Evolutionary conservation across 352 stramenopile species (phyloP), one percentile per base, ranked within the genome.

Genomic region (Phytophthora megakarya): DNA sequence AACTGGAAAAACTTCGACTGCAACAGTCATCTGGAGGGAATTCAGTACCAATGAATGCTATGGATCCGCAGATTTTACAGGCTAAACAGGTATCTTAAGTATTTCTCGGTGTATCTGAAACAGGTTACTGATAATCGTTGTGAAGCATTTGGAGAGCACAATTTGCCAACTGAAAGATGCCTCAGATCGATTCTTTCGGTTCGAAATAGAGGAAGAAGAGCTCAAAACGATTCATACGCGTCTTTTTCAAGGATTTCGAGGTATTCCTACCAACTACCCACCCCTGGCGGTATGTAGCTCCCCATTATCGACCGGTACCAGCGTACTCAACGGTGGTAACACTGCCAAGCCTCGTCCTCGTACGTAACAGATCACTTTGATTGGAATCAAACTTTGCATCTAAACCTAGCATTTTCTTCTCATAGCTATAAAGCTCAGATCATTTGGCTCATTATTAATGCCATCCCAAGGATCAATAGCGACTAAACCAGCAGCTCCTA

Each of bases 191-290:
- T 98, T 98, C 62, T 98, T 98, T 65, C 83, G 86, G 61, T 98
- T 97, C 72, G 91, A 98, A 61, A 97, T 98, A 42, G 92, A 98
- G 68, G 90, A 98, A 69, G 89, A 97, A 48, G 87, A 97, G 53
- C 81, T 97, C 45, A 88, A 93, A 57, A 35, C 61, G 28, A 90
- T 92, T 49, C 72, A 93, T 65, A 52, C 77, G 12, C 65, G 70
- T 3, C 66, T 79, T 21, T 90, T 90, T 45, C 77, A 81, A 48
- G 78, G 67, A 35, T 38, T 66, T 7, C 42, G 69, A 18, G 58
- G 40, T 8, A 52, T 46, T 10, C 19, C 55, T 21, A 72, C n/a
- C 23, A 57, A 47, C 13, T 11, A 35, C 8, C 54, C 52, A 6
- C 57, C 70, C 3, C 49, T 63, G 16, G 63, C 47, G 12, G 23